These are phyloP conservation scores for Claviceps monticola DNA, from an alignment of 2,329 filamentous ascomycete genomes.

Conservation along the genomic window DNA sequence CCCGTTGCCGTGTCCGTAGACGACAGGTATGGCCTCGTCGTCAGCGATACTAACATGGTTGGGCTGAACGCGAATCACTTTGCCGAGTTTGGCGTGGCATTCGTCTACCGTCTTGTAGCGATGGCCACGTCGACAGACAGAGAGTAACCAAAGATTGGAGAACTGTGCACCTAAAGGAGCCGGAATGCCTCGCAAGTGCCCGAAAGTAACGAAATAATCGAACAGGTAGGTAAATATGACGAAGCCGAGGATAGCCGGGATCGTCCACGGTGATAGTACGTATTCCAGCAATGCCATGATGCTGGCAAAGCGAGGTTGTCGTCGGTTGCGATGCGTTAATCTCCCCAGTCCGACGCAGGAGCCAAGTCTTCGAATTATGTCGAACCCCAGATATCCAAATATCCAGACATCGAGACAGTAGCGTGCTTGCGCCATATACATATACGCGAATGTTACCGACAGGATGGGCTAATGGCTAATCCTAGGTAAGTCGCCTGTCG, in stretches of 20 bases:
- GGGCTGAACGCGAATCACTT: constrained; percentile 71
- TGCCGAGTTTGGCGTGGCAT: constrained; percentile 61
- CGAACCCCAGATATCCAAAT: not conserved
- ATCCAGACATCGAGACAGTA: not conserved
- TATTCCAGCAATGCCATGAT: constrained; percentile 17
- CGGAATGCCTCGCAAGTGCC: constrained; percentile 39
- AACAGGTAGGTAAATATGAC: constrained; percentile 42
- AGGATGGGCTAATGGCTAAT: too few species aligned
- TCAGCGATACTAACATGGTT: constrained; percentile 75
- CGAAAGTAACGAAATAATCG: constrained; percentile 43
- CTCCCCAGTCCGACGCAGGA: not conserved
- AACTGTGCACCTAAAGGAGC: constrained; percentile 51
- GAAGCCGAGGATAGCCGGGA: constrained; percentile 31
- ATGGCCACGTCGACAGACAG: constrained; percentile 48
- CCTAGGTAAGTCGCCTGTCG: too few species aligned
- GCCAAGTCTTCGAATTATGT: not conserved
- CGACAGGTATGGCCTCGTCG: constrained; percentile 56
- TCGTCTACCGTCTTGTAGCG: constrained; percentile 53
- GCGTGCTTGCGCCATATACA: too few species aligned
- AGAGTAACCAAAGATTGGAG: constrained; percentile 69
- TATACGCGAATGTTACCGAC: too few species aligned
- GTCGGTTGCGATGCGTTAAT: not conserved
- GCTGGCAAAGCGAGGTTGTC: not conserved
- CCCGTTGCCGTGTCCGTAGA: constrained; percentile 72
- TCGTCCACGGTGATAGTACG: constrained; percentile 30